Conservation (phyloP, 2,329 filamentous ascomycete species). For the Blumeria hordei region DNA sequence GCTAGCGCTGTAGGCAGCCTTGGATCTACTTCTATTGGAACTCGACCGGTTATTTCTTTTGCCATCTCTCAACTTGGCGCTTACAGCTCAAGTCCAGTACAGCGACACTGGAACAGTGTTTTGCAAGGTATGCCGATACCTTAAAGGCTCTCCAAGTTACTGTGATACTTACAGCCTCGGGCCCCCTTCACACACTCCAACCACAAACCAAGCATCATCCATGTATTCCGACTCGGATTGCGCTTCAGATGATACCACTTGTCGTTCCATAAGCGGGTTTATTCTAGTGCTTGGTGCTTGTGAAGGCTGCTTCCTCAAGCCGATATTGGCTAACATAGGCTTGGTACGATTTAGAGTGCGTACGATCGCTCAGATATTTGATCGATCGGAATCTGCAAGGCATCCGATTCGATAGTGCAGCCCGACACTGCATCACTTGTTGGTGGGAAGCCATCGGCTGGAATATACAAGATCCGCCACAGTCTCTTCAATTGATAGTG, state of each 20-base stretch:
- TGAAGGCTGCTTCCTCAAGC: no score
- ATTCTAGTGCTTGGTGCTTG: background rate
- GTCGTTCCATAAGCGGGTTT: background rate
- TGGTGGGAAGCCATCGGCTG: no score
- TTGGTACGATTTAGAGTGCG: no score
- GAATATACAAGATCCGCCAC: no score
- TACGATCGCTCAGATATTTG: no score
- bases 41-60: background rate
- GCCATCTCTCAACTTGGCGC: background rate
- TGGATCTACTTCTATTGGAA: background rate
- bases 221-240: background rate
- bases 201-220: background rate
- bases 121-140: background rate
- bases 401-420: no score
- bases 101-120: background rate
- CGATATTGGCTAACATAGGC: no score
- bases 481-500: no score
- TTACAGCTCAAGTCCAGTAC: background rate
- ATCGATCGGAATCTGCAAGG: no score
- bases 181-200: background rate
- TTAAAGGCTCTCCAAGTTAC: background rate
- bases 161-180: background rate
- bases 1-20: no score
- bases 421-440: no score
- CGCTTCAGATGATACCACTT: background rate